A percentile compares a stretch with the other conserved stretches of the same genome.
phyloP scores from a whole-genome alignment of 2,329 filamentous ascomycete genomes.

The Botrytis tulipae region DNA sequence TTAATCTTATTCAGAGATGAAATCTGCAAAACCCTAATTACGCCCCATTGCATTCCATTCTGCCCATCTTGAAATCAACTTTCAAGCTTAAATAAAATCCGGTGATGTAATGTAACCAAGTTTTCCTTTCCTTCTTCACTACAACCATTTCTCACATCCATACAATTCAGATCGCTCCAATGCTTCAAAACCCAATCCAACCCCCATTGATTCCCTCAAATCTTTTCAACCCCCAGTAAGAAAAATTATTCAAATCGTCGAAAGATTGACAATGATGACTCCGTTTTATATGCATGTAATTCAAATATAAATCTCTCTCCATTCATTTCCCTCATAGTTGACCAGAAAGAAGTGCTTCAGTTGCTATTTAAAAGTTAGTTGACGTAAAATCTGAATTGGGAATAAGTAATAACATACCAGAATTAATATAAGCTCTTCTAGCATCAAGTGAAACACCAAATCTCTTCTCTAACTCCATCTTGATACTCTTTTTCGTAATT shows the following conservation, averaged over 20 bases:
- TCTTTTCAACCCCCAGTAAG: not conserved
- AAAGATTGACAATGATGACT: conserved; percentile 2
- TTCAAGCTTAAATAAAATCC: not conserved
- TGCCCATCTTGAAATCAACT: not conserved
- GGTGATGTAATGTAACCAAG: conserved; percentile 2
- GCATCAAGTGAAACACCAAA: conserved; percentile 85
- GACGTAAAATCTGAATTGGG: not conserved
- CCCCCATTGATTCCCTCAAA: not conserved
- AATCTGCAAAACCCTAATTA: not conserved
- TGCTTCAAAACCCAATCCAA: conserved; percentile 8
- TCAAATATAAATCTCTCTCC: not conserved
- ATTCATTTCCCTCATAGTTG: conserved; percentile 53
- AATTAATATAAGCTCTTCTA: conserved; percentile 91
- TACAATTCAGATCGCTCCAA: conserved; percentile 14
- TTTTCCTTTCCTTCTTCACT: not conserved
- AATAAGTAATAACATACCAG: conserved; percentile 59
- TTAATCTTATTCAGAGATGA: not conserved
- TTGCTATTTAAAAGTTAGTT: conserved; percentile 49
- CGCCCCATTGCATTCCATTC: conserved; percentile 5
- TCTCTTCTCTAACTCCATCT: conserved; percentile 84
- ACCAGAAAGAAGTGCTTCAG: conserved; percentile 75
- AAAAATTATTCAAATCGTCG: not conserved
- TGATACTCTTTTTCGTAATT: conserved; percentile 98
- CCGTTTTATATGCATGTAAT: conserved; percentile 17
- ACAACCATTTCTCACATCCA: not conserved